Evolutionary conservation across 352 stramenopile genomes (phyloP), one percentile per base, ranked within the genome.

Genomic region (Phytopythium delawarense): DNA sequence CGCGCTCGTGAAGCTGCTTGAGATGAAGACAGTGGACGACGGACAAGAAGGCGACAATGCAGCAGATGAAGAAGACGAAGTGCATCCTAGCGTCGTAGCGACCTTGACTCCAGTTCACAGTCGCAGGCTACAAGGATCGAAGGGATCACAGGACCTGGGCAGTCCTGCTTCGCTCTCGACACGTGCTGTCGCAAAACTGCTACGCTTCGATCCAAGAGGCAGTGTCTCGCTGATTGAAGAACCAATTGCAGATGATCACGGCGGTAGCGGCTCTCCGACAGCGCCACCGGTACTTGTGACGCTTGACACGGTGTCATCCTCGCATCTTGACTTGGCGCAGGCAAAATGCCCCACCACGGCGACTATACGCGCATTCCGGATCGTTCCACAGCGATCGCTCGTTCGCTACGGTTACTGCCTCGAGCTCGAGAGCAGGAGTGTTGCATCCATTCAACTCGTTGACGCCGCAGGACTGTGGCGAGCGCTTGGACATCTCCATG

Each of bases 321-420:
- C 63, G 12, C 63, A 63, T 9, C 61, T 88, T 20, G 57, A 62
- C 11, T 25, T 85, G n/a, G 57, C 72, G 20, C 23, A 16, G 46
- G 23, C 13, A 1, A 34, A 52, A 7, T 23, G 21, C 2, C 53
- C 45, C 2, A 28, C 45, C 2, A 32, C 44, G 4, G 37, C 69
- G 9, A 60, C 59, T 11, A 64, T 25, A 2, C 57, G 74, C 13
- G 72, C 74, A 3, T 89, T 89, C 61, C 76, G 78, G 1, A 66
- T 89, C 37, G 65, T 72, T n/a, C 72, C 74, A 0, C 79, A 88
- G 61, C 49, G 54, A 7, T 73, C 62, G 25, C 70, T 60, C 6
- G 35, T 83, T 32, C 64, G 73, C 23, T 88, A 85, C 20, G 82
- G 82, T 9, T 91, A 86, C 54, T 71, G 70, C 25, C 58, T 91